These are phyloP conservation scores for Turritis glabra DNA, from an alignment of 345 rosid species.

Conservation along the genomic window DNA sequence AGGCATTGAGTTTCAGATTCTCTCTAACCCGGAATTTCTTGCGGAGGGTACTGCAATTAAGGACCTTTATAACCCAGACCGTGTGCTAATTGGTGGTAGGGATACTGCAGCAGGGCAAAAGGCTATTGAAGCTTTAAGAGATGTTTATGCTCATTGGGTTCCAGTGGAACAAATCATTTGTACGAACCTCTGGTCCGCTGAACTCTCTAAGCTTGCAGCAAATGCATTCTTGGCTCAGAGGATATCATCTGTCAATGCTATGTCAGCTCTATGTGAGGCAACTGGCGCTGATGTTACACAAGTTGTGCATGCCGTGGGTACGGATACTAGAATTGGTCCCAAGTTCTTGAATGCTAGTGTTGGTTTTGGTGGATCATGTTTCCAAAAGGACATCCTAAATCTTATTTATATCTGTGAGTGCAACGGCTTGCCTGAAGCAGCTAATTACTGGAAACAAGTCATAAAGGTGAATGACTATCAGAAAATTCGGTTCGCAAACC, in stretches of 20 bases:
- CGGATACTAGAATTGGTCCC: slow-evolving; percentile 65
- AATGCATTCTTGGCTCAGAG: slow-evolving; percentile 76
- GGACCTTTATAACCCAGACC: slow-evolving; percentile 58
- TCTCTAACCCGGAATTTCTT: slow-evolving; percentile 75
- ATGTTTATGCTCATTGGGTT: slow-evolving; percentile 76
- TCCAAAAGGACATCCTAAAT: slow-evolving; percentile 70
- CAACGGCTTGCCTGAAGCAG: slow-evolving; percentile 69
- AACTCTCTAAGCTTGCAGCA: slow-evolving; percentile 78
- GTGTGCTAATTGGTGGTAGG: slow-evolving; percentile 76
- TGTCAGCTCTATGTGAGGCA: slow-evolving; percentile 78
- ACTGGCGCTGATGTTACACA: slow-evolving; percentile 69
- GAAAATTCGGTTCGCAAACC: slow-evolving; percentile 66
- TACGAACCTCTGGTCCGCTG: slow-evolving; percentile 80
- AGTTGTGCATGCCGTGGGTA: slow-evolving; percentile 65
- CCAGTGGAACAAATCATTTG: slow-evolving; percentile 59
- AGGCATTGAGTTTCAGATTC: slow-evolving; percentile 71
- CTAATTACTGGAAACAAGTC: slow-evolving; percentile 78
- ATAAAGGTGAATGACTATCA: slow-evolving; percentile 75
- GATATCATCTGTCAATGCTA: slow-evolving; percentile 72
- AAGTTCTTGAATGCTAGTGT: slow-evolving; percentile 74
- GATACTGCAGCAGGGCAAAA: slow-evolving; percentile 60
- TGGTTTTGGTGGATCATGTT: slow-evolving; percentile 78
- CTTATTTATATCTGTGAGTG: slow-evolving; percentile 72
- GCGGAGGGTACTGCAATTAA: slow-evolving; percentile 74
- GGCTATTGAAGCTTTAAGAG: slow-evolving; percentile 54